Percentiles rank a stretch among this genome's conserved stretches.
Evolutionary conservation across 2,329 filamentous ascomycete genomes (phyloP).

Genomic region (Magnaporthales sp.): DNA sequence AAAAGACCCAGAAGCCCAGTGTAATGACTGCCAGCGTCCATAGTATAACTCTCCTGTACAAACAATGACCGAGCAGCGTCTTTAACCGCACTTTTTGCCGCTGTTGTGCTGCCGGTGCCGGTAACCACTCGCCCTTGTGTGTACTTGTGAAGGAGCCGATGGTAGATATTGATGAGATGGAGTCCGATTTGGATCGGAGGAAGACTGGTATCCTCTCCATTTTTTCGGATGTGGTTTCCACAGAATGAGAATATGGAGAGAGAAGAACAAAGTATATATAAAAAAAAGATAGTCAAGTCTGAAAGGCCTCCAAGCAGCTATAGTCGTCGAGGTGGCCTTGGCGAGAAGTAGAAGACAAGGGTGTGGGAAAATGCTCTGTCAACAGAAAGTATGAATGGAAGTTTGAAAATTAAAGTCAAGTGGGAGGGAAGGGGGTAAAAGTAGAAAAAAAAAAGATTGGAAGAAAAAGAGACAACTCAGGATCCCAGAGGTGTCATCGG

Average conservation of each 20-base stretch:
- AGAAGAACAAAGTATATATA: no score
- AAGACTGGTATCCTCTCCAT: not conserved
- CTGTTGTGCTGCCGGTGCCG: slow-evolving; percentile 11
- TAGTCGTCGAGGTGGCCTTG: not conserved
- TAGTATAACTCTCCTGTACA: slow-evolving; percentile 42
- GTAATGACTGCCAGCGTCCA: slow-evolving; percentile 35
- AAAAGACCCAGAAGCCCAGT: slow-evolving; percentile 31
- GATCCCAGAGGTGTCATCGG: not conserved
- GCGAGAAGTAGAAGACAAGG: not conserved
- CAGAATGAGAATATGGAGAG: not conserved
- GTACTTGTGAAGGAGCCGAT: slow-evolving; percentile 9
- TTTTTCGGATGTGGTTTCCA: not conserved
- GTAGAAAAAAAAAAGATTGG: not conserved
- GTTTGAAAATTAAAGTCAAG: not conserved
- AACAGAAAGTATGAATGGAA: not conserved
- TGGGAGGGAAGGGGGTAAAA: not conserved
- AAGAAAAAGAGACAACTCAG: not conserved
- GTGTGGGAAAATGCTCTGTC: not conserved
- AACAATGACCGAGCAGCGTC: slow-evolving; percentile 39
- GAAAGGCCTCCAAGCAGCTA: not conserved
- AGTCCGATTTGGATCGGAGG: slow-evolving; percentile 1
- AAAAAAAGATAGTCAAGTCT: not conserved
- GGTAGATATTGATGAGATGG: slow-evolving; percentile 6
- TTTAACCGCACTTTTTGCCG: slow-evolving; percentile 31
- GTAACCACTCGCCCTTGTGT: slow-evolving; percentile 11